Evolutionary conservation across 225 moss, liverwort and hornwort species (phyloP), one percentile per base, ranked within the genome.

Genomic region (Sphagnum tenellum): DNA sequence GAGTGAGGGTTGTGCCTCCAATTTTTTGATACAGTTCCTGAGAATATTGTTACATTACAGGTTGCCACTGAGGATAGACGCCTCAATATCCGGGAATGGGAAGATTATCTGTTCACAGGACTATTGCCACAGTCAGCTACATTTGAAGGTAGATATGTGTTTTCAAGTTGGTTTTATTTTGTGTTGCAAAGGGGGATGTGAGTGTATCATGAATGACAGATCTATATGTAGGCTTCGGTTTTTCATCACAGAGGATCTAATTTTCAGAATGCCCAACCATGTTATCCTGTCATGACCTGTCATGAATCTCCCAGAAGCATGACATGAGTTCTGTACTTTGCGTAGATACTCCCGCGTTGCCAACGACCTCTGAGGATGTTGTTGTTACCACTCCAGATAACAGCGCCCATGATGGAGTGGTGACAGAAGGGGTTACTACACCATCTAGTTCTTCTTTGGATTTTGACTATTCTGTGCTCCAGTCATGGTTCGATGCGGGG

Each of bases 151-250:
- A 61, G 69, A 47, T 46, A 50, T 47, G 50, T 50, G 45, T 14
- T 3, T 3, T 54, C 60, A 46, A 61, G 67, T 9, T 59, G 48
- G 14, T 8, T 12, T 14, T 13, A 14, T 55, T 48, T 52, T 50
- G 63, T 60, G 59, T 55, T 69, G 70, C 63, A 14, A 63, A 77
- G 77, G 84, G 80, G 13, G 56, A 60, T 67, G 69, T 64, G 66
- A 46, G 48, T 10, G n/a, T 29, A 29, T 29, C 29, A 29, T 29
- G 29, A 29, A 29, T 29, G 29, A 29, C 29, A 29, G 29, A 29
- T 29, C 29, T 29, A 29, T 29, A 29, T 29, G 29, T 29, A 29
- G 29, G 29, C 29, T 29, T 29, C 29, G 1, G 29, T 29, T 29
- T 29, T 29, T 29, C 29, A 29, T 29, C 48, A 10, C 12, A 48